phyloP scores from a whole-genome alignment of 495 filamentous ascomycete species.

The Penicillium cinerascens region DNA sequence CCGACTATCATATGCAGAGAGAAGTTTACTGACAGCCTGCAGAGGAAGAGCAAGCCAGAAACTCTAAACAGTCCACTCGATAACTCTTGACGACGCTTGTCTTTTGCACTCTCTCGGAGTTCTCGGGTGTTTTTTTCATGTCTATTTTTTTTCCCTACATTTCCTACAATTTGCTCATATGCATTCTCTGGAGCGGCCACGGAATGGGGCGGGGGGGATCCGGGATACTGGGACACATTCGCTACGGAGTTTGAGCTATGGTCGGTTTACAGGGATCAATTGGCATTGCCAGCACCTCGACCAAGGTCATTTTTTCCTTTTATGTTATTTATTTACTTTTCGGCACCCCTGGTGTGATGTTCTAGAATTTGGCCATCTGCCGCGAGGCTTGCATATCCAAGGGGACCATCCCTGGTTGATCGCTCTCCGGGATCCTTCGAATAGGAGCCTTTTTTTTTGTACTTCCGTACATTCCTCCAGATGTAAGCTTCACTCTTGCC shows the following conservation, averaged over 20 bases:
- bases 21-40: slow-evolving; percentile 12
- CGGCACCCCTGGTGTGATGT: background rate
- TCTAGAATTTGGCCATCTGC: slow-evolving; percentile 2
- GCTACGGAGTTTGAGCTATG: background rate
- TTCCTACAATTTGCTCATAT: background rate
- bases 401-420: slow-evolving; percentile 10
- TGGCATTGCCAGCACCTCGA: slow-evolving; percentile 5
- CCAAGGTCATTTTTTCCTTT: background rate
- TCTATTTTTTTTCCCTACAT: slow-evolving; percentile 6
- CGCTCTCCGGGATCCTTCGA: slow-evolving; percentile 3
- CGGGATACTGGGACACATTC: background rate
- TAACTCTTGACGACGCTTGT: background rate
- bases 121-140: background rate
- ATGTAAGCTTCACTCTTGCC: background rate
- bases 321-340: slow-evolving; percentile 1
- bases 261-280: background rate
- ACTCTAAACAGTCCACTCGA: slow-evolving; percentile 5
- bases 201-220: background rate
- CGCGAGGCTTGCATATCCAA: slow-evolving; percentile 11
- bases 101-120: background rate
- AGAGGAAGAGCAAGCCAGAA: slow-evolving; percentile 21
- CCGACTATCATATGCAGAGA: slow-evolving; percentile 18
- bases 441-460: background rate
- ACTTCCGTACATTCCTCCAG: background rate
- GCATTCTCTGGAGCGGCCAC: background rate